Evolutionary conservation across 495 filamentous ascomycete genomes (phyloP).

Genomic region (Penicillium paxilli): DNA sequence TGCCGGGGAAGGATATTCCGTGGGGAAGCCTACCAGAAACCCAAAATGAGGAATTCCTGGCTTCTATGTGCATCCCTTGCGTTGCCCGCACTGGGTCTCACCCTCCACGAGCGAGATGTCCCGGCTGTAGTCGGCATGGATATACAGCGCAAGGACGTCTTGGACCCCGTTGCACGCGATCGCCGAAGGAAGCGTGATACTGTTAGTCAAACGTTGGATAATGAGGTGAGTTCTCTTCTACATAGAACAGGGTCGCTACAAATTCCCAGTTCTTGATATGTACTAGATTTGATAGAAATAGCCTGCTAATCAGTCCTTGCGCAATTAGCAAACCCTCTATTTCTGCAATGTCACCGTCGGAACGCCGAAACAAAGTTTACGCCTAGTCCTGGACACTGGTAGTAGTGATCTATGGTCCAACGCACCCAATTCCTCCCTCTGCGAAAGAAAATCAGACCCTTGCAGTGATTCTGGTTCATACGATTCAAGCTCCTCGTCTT

Average conservation of each 20-base stretch:
- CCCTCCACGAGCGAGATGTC: conserved; percentile 30
- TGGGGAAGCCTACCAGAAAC: neutral
- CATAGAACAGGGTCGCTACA: neutral
- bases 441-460: conserved; percentile 40
- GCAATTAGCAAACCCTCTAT: conserved; percentile 55
- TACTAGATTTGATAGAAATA: neutral
- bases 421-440: conserved; percentile 62
- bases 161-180: conserved; percentile 35
- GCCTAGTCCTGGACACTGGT: conserved; percentile 75
- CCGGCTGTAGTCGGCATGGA: conserved; percentile 40
- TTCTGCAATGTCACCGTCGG: conserved; percentile 72
- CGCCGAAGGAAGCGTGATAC: conserved; percentile 38
- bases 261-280: neutral
- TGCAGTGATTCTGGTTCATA: conserved; percentile 67
- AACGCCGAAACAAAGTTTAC: conserved; percentile 64
- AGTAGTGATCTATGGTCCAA: conserved; percentile 93
- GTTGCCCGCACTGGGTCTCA: conserved; percentile 20
- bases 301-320: neutral
- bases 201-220: conserved; percentile 33
- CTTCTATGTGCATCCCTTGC: conserved; percentile 20
- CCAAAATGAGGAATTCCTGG: conserved; percentile 22
- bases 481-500: conserved; percentile 72
- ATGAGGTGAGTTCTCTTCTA: conserved; percentile 34
- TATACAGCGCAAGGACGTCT: conserved; percentile 37
- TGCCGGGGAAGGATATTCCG: neutral